phyloP scores from a whole-genome alignment of 257 asterid species.

The Solanum medicagineum region DNA sequence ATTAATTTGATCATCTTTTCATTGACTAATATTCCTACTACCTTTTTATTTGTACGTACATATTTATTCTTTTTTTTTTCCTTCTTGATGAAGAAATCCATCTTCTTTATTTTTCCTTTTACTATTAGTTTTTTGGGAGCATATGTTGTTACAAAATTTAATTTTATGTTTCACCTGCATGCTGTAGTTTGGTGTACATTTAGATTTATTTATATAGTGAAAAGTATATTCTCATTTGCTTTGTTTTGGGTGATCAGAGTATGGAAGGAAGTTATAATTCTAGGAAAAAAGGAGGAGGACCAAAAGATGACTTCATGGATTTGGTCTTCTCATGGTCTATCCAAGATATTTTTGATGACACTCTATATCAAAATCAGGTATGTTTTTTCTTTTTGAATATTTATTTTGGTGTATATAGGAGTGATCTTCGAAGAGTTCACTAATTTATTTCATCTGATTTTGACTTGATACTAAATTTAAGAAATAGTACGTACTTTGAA shows the following conservation, averaged over 20 bases:
- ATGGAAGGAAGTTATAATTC: neutral
- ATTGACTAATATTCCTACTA: no score
- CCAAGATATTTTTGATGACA: constrained; percentile 17
- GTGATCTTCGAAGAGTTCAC: neutral
- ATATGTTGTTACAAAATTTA: neutral
- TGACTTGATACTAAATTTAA: neutral
- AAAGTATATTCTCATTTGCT: neutral
- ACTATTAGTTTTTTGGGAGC: neutral
- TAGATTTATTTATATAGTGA: neutral
- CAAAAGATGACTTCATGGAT: constrained; percentile 6
- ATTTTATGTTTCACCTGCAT: neutral
- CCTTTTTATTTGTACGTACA: neutral
- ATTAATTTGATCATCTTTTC: neutral
- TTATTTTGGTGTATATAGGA: neutral
- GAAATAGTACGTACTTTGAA: neutral
- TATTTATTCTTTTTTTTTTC: neutral
- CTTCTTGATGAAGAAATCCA: neutral
- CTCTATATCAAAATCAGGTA: constrained; percentile 33
- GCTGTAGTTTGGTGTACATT: neutral
- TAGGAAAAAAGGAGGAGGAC: neutral
- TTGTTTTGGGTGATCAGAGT: neutral
- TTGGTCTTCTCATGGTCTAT: constrained; percentile 37
- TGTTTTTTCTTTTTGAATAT: neutral
- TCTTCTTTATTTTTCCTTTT: neutral
- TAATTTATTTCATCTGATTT: neutral